phyloP scores from a whole-genome alignment of 108 stramenopile species.

The Pseudonitzschia pungens region DNA sequence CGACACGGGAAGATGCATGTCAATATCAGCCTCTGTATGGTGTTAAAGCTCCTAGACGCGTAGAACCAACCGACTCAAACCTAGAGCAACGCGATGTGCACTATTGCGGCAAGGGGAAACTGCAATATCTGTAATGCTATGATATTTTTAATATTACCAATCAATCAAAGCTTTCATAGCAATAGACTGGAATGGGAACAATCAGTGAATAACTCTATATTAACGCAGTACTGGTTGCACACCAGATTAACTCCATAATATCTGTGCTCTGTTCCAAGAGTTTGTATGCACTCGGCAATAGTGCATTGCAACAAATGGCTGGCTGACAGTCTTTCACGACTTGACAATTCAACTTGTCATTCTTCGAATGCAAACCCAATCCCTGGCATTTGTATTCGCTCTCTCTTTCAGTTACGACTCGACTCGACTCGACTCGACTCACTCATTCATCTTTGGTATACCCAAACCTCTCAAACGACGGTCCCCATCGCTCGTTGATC shows the following conservation, averaged over 20 bases:
- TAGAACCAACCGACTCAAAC: background rate
- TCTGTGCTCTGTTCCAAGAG: too few relatives aligned
- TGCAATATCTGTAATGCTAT: too few relatives aligned
- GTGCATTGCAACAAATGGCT: too few relatives aligned
- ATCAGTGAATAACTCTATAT: too few relatives aligned
- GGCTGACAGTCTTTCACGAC: too few relatives aligned
- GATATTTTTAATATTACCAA: background rate
- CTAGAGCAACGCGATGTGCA: background rate
- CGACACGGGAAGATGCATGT: conserved; percentile 17
- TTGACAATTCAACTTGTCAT: too few relatives aligned
- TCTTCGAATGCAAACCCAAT: too few relatives aligned
- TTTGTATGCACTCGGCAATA: too few relatives aligned
- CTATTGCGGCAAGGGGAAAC: too few relatives aligned
- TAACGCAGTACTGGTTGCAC: too few relatives aligned
- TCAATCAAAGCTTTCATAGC: background rate
- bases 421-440: background rate
- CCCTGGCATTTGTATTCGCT: background rate
- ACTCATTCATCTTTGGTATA: conserved; percentile 17
- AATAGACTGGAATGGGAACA: background rate
- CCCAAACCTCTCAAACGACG: conserved; percentile 33
- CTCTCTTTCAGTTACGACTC: too few relatives aligned
- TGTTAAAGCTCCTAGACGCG: conserved; percentile 20
- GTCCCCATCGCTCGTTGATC: conserved; percentile 38
- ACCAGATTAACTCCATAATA: too few relatives aligned
- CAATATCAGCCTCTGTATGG: conserved; percentile 25